Evolutionary conservation across 2,329 filamentous ascomycete species (phyloP), one percentile per base, ranked within the genome.

Genomic region (Cercospora sp.): DNA sequence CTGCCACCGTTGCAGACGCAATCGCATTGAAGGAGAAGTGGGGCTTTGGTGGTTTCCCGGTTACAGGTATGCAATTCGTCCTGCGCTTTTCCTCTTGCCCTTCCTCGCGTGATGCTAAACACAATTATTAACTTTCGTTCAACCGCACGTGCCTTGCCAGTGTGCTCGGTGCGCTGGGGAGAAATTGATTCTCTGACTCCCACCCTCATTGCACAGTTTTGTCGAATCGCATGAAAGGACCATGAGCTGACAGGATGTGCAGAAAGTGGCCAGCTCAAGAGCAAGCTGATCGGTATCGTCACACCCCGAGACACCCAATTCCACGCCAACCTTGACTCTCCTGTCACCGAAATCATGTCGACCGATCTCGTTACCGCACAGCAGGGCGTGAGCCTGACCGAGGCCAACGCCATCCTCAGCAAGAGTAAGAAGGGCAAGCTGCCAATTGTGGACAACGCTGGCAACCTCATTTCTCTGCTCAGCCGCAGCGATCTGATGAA

Each of bases 121-220:
- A 63, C 84, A 86, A 87, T 81, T 81, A 88, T 91, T 97, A 98
- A 98, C 95, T 99, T 99, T 99, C 95, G 95, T 99, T 99, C 95
- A 94, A 94, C 95, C 93, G 92, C 87, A 96, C 90, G 88, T 91
- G 91, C 84, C 74, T 73, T 67, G 76, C 75, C 74, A 77, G 73
- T 73, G 72, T 76, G 73, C 74, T 71, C 68, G 64, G 73, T 68
- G 75, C 71, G 62, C 69, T 77, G 78, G 78, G 77, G 78, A 80
- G 71, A 77, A 71, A 72, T 62, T 42, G 59, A 71, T 62, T 59
- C 42, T 77, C 76, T 78, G 76, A 78, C 69, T 65, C 66, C 33
- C 57, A 16, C 12, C 51, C 28, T 60, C 30, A 26, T 33, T 26
- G 55, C 55, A 42, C 23, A 48, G 20, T 31, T 36, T 23, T 48